Conservation (phyloP, 1,139 yeast genomes). For the Saccharomyces hybrid region DNA sequence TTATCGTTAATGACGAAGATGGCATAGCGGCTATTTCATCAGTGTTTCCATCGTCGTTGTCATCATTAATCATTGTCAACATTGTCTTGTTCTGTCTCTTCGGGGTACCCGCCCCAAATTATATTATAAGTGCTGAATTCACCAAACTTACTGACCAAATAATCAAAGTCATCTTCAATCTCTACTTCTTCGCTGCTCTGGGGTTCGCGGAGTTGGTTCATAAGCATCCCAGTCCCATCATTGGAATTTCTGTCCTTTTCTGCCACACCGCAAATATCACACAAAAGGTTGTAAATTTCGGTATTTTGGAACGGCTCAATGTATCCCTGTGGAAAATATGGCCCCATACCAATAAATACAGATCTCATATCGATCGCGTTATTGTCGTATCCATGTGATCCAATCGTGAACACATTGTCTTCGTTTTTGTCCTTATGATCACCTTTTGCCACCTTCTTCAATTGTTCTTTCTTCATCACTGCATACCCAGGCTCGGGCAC, state of each 20-base stretch:
- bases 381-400: constrained; percentile 81
- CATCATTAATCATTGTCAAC: constrained; percentile 9
- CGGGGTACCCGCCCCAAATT: constrained; percentile 18
- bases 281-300: constrained; percentile 66
- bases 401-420: constrained; percentile 32
- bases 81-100: neutral
- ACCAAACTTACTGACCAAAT: constrained; percentile 9
- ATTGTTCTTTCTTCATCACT: constrained; percentile 54
- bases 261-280: constrained; percentile 52
- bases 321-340: constrained; percentile 47
- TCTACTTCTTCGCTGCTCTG: neutral
- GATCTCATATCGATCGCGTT: constrained; percentile 77
- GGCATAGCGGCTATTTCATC: constrained; percentile 3
- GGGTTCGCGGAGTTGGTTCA: neutral
- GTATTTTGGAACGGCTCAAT: constrained; percentile 62
- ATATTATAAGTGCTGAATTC: constrained; percentile 17
- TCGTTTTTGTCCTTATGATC: constrained; percentile 8
- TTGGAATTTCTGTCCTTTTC: constrained; percentile 7
- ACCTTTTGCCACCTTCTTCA: constrained; percentile 46
- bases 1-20: constrained; percentile 9
- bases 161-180: constrained; percentile 9
- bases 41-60: constrained; percentile 10
- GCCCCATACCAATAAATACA: constrained; percentile 71
- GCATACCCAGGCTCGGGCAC: constrained; percentile 77
- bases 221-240: neutral